phyloP scores from a whole-genome alignment of 371 early-diverging fungal species.

The Circinella umbellata region DNA sequence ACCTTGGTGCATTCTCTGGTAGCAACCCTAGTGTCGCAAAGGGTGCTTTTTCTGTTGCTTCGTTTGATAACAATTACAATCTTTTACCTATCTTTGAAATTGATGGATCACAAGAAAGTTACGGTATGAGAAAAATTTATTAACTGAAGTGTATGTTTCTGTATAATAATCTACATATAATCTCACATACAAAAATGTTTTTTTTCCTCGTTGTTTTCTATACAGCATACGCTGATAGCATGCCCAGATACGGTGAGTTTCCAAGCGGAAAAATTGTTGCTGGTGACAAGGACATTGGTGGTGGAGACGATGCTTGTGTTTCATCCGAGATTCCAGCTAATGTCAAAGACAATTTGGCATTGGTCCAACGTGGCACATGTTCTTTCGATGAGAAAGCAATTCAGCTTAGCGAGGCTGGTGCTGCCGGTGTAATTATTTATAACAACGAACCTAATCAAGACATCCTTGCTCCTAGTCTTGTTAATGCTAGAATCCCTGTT shows the following conservation, averaged over 20 bases:
- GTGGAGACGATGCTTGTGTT: constrained; percentile 22
- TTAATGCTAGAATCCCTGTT: constrained; percentile 34
- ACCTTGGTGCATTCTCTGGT: constrained; percentile 42
- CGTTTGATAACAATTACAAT: constrained; percentile 49
- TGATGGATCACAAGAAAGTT: not conserved
- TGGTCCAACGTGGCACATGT: constrained; percentile 58
- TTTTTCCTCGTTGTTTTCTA: too few species aligned
- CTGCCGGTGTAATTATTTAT: constrained; percentile 57
- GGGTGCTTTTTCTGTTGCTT: constrained; percentile 57
- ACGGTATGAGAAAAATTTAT: not conserved
- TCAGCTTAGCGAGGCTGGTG: constrained; percentile 42
- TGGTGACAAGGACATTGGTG: constrained; percentile 22
- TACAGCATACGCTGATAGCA: not conserved
- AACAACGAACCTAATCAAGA: constrained; percentile 19
- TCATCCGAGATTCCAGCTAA: constrained; percentile 16
- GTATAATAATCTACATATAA: too few species aligned
- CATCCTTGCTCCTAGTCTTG: constrained; percentile 16
- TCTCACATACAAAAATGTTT: not conserved
- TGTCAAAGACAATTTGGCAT: constrained; percentile 42
- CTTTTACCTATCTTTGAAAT: constrained; percentile 28
- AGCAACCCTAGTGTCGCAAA: constrained; percentile 51
- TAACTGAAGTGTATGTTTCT: too few species aligned
- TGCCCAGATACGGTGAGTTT: constrained; percentile 3
- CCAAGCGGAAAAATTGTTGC: constrained; percentile 23
- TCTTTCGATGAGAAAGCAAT: constrained; percentile 55